phyloP scores from a whole-genome alignment of 352 stramenopile species.

The Globisporangium spiculum region DNA sequence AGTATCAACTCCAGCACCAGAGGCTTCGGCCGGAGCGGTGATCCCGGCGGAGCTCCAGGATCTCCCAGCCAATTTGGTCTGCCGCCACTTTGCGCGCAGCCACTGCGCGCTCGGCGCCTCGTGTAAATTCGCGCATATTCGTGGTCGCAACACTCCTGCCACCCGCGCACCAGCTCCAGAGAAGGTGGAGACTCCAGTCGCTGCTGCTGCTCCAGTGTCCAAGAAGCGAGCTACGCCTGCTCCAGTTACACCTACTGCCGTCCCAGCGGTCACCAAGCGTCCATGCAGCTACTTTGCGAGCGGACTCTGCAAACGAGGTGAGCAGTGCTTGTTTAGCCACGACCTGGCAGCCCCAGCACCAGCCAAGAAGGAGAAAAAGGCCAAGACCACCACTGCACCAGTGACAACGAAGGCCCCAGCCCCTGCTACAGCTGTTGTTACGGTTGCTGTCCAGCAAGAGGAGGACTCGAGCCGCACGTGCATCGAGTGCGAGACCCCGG shows the following conservation, averaged over 20 bases:
- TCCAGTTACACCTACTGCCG: neutral
- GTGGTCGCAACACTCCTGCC: conserved; percentile 23
- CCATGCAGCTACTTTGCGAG: conserved; percentile 48
- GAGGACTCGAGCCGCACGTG: conserved; percentile 37
- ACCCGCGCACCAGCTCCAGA: conserved; percentile 12
- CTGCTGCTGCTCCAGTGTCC: conserved; percentile 11
- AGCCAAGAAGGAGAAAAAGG: conserved; percentile 10
- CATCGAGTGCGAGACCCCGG: conserved; percentile 59
- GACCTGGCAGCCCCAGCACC: conserved; percentile 9
- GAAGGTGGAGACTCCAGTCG: neutral
- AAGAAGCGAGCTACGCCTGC: conserved; percentile 8
- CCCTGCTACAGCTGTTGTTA: neutral
- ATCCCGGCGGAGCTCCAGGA: conserved; percentile 22
- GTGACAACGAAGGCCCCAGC: conserved; percentile 6
- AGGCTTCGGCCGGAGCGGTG: neutral
- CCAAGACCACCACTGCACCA: conserved; percentile 8
- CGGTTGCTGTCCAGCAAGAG: neutral
- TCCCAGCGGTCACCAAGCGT: conserved; percentile 19
- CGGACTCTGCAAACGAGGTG: conserved; percentile 49
- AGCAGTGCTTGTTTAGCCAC: conserved; percentile 51
- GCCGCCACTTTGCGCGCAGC: conserved; percentile 52
- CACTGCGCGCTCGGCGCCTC: conserved; percentile 33
- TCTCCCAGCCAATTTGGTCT: conserved; percentile 38
- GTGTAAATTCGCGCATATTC: conserved; percentile 45
- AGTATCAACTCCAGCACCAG: neutral